Evolutionary conservation across 176 grass and related monocot species (phyloP), one percentile per base, ranked within the genome.

Genomic region (Aegilops sharonensis): DNA sequence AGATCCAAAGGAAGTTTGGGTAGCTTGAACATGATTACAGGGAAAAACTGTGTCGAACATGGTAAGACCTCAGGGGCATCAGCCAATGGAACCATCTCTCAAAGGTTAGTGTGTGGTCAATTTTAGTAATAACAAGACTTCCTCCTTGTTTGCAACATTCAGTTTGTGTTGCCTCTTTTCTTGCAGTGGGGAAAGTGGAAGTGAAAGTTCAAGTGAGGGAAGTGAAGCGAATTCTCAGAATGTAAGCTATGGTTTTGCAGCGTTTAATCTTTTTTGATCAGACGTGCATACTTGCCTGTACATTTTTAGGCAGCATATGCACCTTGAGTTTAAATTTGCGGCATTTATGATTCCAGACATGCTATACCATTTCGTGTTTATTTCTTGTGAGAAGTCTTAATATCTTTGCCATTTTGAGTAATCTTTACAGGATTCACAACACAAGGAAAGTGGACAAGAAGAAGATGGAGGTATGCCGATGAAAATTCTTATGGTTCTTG

Each of bases 1-100:
- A 90, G 90, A 87, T 96, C 97, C 37, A 96, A 91, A 92, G 92
- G 89, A 85, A 97, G 92, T 96, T 99, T 96, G 91, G 94, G 97
- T 72, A 99, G 97, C 90, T 88, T 95, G 86, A 96, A 93, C 62
- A 99, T 96, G 90, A 91, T 96, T 91, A 90, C 89, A 52, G 93
- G 93, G 80, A 95, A 92, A 89, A 93, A 89, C 57, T 80, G 83
- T 42, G 75, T 29, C 42, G 91, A 92, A 87, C 87, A 83, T 67
- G 83, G 88, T 86, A 96, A 91, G 83, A 87, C 83, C 47, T 96
- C 89, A 36, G 97, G 94, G 71, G 68, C 94, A 78, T 89, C 93
- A 75, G 86, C 90, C 25, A 99, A 92, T 81, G 92, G 89, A 80
- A 83, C 69, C 64, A 84, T 86, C 61, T 96, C 92, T 68, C 87